These are phyloP conservation scores for Pythium catenulatum DNA, from an alignment of 352 stramenopile species.

Conservation along the genomic window DNA sequence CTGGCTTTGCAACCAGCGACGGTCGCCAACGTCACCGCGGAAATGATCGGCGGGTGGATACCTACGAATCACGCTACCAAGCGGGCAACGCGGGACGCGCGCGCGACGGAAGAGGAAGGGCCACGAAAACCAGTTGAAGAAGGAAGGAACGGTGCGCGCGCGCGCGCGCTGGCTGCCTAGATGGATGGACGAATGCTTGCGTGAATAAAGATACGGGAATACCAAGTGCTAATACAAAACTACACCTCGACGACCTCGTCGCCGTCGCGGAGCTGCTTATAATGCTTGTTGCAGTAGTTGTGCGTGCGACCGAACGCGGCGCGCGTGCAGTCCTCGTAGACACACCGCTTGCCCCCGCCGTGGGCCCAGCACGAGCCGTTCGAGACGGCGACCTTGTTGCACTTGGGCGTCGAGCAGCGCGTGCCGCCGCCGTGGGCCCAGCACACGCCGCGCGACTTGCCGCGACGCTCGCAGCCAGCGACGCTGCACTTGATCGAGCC, in stretches of 20 bases:
- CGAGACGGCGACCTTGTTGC: conserved; percentile 54
- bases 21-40: no score
- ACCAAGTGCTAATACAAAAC: neutral
- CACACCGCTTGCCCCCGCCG: conserved; percentile 59
- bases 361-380: conserved; percentile 58
- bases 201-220: neutral
- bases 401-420: conserved; percentile 43
- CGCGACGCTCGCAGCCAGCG: conserved; percentile 46
- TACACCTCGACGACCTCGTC: conserved; percentile 43
- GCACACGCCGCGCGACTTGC: conserved; percentile 55
- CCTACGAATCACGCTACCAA: no score
- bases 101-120: no score
- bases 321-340: conserved; percentile 61
- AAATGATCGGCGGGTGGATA: no score
- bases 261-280: conserved; percentile 51
- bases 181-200: no score
- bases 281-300: conserved; percentile 54
- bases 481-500: conserved; percentile 56
- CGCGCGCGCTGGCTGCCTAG: no score
- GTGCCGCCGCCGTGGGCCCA: conserved; percentile 57
- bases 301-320: conserved; percentile 63
- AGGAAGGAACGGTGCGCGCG: no score
- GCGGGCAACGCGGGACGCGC: no score
- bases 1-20: no score
- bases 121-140: no score